Conservation (phyloP, 2,329 filamentous ascomycete genomes). For the Cucurbitaria berberidis region DNA sequence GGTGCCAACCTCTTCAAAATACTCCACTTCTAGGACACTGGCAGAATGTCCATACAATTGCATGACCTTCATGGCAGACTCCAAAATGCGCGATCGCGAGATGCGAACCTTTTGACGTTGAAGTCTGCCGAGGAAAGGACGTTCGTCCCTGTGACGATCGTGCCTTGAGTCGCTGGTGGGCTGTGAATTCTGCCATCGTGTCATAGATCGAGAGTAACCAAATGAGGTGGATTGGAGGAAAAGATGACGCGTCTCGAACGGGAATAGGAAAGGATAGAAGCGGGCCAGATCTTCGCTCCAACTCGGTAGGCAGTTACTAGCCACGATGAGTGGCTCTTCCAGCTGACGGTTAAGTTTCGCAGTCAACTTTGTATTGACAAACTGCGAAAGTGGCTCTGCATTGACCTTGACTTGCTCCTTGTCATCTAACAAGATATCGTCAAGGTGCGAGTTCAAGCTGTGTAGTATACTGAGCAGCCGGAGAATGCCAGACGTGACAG, state of each 20-base stretch:
- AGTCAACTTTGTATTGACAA: conserved; percentile 97
- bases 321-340: conserved; percentile 95
- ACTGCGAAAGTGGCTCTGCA: conserved; percentile 85
- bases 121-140: conserved; percentile 86
- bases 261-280: conserved; percentile 94
- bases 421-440: conserved; percentile 84
- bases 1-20: conserved; percentile 98
- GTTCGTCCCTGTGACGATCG: conserved; percentile 83
- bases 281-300: conserved; percentile 97
- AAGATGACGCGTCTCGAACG: conserved; percentile 94
- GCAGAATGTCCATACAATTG: conserved; percentile 97
- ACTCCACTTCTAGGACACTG: conserved; percentile 95
- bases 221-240: conserved; percentile 99
- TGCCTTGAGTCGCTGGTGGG: conserved; percentile 78
- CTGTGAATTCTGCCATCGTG: conserved; percentile 93
- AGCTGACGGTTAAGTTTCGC: conserved; percentile 96
- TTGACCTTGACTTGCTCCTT: conserved; percentile 74
- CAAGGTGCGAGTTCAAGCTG: conserved; percentile 88
- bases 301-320: conserved; percentile 91
- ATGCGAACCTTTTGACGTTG: conserved; percentile 99
- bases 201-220: conserved; percentile 96
- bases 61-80: conserved; percentile 98
- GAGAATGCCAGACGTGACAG: conserved; percentile 84
- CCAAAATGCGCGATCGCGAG: conserved; percentile 89
- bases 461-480: conserved; percentile 88